Base-by-base conservation (phyloP, 73 alveolate species). In the Symbiodinium natans region DNA sequence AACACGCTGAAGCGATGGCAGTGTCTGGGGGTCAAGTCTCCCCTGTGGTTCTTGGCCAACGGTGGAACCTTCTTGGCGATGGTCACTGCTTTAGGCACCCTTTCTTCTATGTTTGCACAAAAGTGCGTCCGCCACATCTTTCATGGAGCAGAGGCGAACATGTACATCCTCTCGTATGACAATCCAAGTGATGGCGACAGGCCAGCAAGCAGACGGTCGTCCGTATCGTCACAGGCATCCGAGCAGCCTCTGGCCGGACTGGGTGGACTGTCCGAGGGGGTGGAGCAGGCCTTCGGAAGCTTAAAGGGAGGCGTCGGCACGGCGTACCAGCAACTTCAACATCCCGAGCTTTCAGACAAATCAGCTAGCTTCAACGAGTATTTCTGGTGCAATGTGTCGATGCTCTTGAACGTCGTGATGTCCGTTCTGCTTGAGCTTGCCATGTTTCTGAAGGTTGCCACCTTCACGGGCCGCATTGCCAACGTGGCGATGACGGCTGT, bases 41-140 rank as follows among this genome's bases (percentile, higher is more conserved):
- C 83, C 34, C 83, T 71, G 0, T 71, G 83, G 83, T 71, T 71
- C 83, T 36, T 71, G 39, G 39, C 41, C 83, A 71, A 71, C 33
- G 83, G 39, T 8, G 39, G 41, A 21, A 71, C 83, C 6, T 71
- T 71, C 39, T 7, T 33, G 10, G 34, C 83, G 21, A 71, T 71
- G 83, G 83, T 71, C 21, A 33, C 83, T 25, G 83, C 83, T 11
- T 33, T 71, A 36, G 83, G 83, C 83, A 21, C 83, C 17, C 83
- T 71, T 33, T 71, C 39, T 13, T 15, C 39, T 11, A 71, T 71
- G 83, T 71, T 71, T 10, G 83, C 83, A 21, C 39, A 19, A 31
- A 71, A 29, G 83, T 71, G 83, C 39, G 33, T 36, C 42, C 17
- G 0, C 0, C 39, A 29, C 83, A 71, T 71, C 21, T 29, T 21